phyloP scores from a whole-genome alignment of 202 grass and related monocot species.

The Miscanthus sacchariflorus region DNA sequence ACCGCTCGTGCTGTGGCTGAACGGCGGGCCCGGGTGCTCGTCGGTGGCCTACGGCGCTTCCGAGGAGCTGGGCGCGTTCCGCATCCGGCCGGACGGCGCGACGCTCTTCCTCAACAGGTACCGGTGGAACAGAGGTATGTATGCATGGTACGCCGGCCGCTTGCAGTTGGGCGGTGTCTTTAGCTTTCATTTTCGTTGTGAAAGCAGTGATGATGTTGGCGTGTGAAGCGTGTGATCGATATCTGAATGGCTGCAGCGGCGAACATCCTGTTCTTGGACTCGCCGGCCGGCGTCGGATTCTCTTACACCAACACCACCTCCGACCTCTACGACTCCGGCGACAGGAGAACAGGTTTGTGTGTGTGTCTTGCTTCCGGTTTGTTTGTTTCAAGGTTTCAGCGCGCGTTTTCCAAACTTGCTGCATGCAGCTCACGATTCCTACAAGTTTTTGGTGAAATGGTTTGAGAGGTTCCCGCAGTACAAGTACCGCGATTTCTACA shows the following conservation, averaged over 20 bases:
- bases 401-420: neutral
- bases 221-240: too few species aligned
- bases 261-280: slow-evolving; percentile 88
- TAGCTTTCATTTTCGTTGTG: too few species aligned
- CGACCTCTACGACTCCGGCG: slow-evolving; percentile 71
- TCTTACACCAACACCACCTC: slow-evolving; percentile 85
- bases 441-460: slow-evolving; percentile 75
- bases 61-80: slow-evolving; percentile 85
- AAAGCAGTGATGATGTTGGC: too few species aligned
- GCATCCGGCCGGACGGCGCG: slow-evolving; percentile 60
- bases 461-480: slow-evolving; percentile 81
- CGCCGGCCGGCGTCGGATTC: slow-evolving; percentile 90
- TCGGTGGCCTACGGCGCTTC: slow-evolving; percentile 81
- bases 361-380: too few species aligned
- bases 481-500: slow-evolving; percentile 84
- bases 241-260: slow-evolving; percentile 50
- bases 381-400: neutral
- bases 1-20: slow-evolving; percentile 87
- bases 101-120: slow-evolving; percentile 64
- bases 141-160: too few species aligned
- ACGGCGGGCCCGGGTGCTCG: slow-evolving; percentile 86
- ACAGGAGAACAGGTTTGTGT: slow-evolving; percentile 58
- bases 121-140: slow-evolving; percentile 66
- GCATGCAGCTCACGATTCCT: slow-evolving; percentile 66
- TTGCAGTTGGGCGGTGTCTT: too few species aligned